Percentiles rank a stretch among this genome's conserved stretches.
These are phyloP conservation scores for Trichoderma sp. DNA, from an alignment of 2,329 filamentous ascomycete genomes.

Conservation along the genomic window DNA sequence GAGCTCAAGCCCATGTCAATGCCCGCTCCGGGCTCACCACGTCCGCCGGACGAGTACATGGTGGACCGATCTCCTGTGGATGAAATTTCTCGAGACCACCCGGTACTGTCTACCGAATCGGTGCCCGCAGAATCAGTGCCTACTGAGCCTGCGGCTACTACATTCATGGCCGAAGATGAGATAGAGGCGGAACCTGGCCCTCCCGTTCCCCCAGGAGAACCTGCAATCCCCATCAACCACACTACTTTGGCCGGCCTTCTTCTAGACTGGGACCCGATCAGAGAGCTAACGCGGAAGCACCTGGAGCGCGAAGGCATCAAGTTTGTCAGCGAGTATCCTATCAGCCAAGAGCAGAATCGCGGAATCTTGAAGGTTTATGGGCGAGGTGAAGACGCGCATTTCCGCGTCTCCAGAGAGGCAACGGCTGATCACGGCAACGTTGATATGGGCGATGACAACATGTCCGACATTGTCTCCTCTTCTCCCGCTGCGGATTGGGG, in stretches of 20 bases:
- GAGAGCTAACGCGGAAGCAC: slow-evolving; percentile 55
- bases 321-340: slow-evolving; percentile 68
- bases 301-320: slow-evolving; percentile 50
- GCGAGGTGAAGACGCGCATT: slow-evolving; percentile 64
- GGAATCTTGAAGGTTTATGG: slow-evolving; percentile 75
- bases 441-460: slow-evolving; percentile 45
- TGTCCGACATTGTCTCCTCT: slow-evolving; percentile 52
- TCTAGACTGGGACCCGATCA: slow-evolving; percentile 68
- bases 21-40: slow-evolving; percentile 25
- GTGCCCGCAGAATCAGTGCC: slow-evolving; percentile 15
- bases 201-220: slow-evolving; percentile 54
- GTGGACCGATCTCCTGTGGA: slow-evolving; percentile 22
- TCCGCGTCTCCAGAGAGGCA: slow-evolving; percentile 36
- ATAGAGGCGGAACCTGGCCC: slow-evolving; percentile 51
- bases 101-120: slow-evolving; percentile 26
- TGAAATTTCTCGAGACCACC: slow-evolving; percentile 29
- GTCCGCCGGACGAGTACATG: slow-evolving; percentile 17
- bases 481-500: slow-evolving; percentile 58
- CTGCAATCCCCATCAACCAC: slow-evolving; percentile 78
- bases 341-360: slow-evolving; percentile 69
- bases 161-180: slow-evolving; percentile 44
- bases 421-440: slow-evolving; percentile 36
- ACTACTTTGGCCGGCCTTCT: slow-evolving; percentile 86
- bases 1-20: slow-evolving; percentile 29
- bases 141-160: slow-evolving; percentile 27